These are phyloP conservation scores for Lasiodiplodia hormozganensis DNA, from an alignment of 2,329 filamentous ascomycete genomes.

Conservation along the genomic window DNA sequence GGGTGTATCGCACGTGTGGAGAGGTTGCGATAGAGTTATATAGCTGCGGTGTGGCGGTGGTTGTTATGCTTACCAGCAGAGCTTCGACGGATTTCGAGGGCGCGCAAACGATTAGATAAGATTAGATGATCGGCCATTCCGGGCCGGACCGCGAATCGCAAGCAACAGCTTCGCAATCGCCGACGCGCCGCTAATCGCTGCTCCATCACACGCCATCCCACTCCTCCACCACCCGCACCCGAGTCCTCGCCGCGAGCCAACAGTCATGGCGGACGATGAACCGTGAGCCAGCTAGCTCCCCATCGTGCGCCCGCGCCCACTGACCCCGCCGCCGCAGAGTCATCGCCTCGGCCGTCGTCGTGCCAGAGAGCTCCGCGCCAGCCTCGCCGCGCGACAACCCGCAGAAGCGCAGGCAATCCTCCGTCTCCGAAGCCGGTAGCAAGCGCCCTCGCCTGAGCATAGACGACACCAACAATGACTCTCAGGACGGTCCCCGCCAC, in stretches of 20 bases:
- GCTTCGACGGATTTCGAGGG: slow-evolving; percentile 22
- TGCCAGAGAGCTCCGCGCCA: slow-evolving; percentile 52
- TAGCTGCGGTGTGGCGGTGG: slow-evolving; percentile 10
- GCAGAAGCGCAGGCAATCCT: slow-evolving; percentile 63
- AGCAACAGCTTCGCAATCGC: slow-evolving; percentile 22
- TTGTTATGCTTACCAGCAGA: slow-evolving; percentile 8
- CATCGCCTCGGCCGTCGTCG: slow-evolving; percentile 61
- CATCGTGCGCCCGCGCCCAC: not conserved
- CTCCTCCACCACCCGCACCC: not conserved
- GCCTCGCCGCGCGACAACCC: slow-evolving; percentile 39
- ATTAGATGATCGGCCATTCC: slow-evolving; percentile 15
- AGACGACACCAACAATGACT: slow-evolving; percentile 37
- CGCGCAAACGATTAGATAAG: slow-evolving; percentile 17
- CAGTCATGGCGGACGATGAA: slow-evolving; percentile 30
- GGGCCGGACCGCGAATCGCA: slow-evolving; percentile 16
- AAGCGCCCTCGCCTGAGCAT: slow-evolving; percentile 62
- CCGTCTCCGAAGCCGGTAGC: slow-evolving; percentile 54
- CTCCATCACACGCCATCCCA: slow-evolving; percentile 3
- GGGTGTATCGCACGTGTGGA: not conserved
- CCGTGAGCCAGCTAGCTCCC: slow-evolving; percentile 21
- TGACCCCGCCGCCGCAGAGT: slow-evolving; percentile 38
- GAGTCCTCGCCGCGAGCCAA: not conserved
- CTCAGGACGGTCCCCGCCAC: slow-evolving; percentile 34
- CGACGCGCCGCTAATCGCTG: slow-evolving; percentile 23
- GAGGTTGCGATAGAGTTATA: not conserved